These are phyloP conservation scores for Colletotrichum echinochloae DNA, from an alignment of 2,329 filamentous ascomycete genomes.

Conservation along the genomic window DNA sequence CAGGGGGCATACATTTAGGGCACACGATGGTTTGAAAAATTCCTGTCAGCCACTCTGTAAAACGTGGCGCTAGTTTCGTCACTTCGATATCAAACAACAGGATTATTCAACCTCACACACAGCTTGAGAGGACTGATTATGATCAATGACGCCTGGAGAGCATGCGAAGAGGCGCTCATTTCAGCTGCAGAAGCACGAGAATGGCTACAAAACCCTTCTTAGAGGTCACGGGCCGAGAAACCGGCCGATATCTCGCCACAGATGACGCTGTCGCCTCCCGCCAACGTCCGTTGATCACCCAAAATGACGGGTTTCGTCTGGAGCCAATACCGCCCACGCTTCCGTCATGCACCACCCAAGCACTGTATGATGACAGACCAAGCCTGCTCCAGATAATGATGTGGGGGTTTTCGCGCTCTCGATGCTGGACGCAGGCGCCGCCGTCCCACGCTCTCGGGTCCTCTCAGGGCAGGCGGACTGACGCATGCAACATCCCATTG, in stretches of 20 bases:
- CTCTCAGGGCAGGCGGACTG: background rate
- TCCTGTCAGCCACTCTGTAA: background rate
- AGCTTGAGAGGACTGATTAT: background rate
- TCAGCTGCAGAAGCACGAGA: background rate
- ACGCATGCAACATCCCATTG: background rate
- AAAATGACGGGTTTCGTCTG: background rate
- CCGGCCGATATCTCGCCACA: background rate
- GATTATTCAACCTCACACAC: background rate
- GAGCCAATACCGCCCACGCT: background rate
- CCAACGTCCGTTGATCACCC: background rate
- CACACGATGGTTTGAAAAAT: background rate
- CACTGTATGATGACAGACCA: background rate
- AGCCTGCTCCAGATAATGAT: conserved; percentile 1
- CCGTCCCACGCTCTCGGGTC: conserved; percentile 9
- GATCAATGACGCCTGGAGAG: background rate
- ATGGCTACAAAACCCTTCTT: too few species aligned
- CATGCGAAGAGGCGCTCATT: background rate
- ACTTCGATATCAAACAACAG: background rate
- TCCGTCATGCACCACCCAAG: background rate
- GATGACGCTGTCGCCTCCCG: background rate
- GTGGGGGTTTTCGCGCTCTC: background rate
- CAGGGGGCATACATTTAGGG: background rate
- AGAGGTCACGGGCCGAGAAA: background rate
- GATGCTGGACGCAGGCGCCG: background rate
- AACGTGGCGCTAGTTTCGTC: background rate